A percentile compares a stretch with the other conserved stretches of the same genome.
phyloP scores from a whole-genome alignment of 192 early-diverging fungal genomes.

The Entomortierella parvispora region DNA sequence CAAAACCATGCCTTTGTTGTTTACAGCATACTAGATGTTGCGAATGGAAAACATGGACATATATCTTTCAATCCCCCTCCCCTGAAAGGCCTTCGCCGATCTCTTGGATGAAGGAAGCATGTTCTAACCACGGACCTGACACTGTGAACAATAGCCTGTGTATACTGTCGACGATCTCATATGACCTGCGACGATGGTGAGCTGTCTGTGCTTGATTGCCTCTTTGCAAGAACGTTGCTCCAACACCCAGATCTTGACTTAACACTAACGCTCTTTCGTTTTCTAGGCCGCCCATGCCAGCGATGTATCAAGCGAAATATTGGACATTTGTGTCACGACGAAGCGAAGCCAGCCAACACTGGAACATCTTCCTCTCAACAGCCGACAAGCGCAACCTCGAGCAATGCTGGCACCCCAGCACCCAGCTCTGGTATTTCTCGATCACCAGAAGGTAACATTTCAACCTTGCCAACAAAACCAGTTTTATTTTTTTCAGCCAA shows the following conservation, averaged over 20 bases:
- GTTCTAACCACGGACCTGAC: background rate
- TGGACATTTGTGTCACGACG: conserved; percentile 93
- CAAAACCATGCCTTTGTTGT: too few species aligned
- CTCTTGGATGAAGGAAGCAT: background rate
- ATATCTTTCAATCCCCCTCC: too few species aligned
- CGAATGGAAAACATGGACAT: too few species aligned
- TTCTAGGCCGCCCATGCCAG: conserved; percentile 86
- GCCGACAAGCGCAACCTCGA: conserved; percentile 20
- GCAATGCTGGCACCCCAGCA: conserved; percentile 10
- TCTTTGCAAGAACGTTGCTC: too few species aligned
- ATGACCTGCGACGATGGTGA: conserved; percentile 94
- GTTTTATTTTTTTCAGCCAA: too few species aligned
- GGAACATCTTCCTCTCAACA: conserved; percentile 41
- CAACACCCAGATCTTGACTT: too few species aligned
- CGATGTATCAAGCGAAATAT: conserved; percentile 96
- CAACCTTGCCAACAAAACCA: background rate
- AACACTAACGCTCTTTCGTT: background rate
- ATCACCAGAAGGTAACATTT: conserved; percentile 27
- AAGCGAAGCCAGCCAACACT: conserved; percentile 60
- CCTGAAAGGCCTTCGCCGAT: too few species aligned
- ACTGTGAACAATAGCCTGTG: conserved; percentile 73
- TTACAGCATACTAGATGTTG: too few species aligned
- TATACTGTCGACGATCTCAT: conserved; percentile 94
- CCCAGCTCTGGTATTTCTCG: conserved; percentile 18
- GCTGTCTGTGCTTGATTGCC: background rate